These are phyloP conservation scores for Asterochloris erici DNA, from an alignment of 139 green algal species.

Conservation along the genomic window DNA sequence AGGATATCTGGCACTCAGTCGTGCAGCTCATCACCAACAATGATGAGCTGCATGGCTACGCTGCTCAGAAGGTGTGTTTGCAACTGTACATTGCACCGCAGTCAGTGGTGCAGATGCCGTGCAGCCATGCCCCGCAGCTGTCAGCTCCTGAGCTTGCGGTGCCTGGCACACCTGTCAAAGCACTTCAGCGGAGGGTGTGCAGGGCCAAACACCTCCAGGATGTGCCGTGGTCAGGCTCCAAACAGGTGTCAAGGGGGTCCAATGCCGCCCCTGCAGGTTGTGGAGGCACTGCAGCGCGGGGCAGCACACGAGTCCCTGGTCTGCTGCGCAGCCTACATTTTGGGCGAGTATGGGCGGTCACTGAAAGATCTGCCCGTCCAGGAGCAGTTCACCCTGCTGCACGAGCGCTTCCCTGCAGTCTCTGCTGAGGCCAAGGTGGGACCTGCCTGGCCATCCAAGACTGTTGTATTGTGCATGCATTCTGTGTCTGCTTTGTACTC, in stretches of 20 bases:
- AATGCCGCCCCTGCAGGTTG: slow-evolving; percentile 20
- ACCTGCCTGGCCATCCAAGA: too few relatives aligned
- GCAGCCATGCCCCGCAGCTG: background rate
- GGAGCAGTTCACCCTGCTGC: slow-evolving; percentile 81
- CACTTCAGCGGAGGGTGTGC: too few relatives aligned
- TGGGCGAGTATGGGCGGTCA: slow-evolving; percentile 87
- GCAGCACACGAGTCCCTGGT: slow-evolving; percentile 72
- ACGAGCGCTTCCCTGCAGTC: slow-evolving; percentile 63
- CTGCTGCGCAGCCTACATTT: slow-evolving; percentile 73
- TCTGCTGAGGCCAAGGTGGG: slow-evolving; percentile 51
- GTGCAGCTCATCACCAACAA: slow-evolving; percentile 94
- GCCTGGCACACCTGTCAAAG: too few relatives aligned
- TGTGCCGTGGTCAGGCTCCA: too few relatives aligned
- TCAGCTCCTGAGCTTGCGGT: too few relatives aligned
- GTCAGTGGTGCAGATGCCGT: background rate
- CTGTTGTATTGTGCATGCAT: too few relatives aligned
- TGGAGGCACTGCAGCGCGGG: slow-evolving; percentile 62
- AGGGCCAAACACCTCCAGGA: too few relatives aligned
- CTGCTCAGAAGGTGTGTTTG: slow-evolving; percentile 47
- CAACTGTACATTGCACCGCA: background rate
- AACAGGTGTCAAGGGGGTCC: too few relatives aligned
- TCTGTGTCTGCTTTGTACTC: background rate
- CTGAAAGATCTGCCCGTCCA: slow-evolving; percentile 40
- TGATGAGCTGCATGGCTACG: slow-evolving; percentile 81
- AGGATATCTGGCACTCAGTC: slow-evolving; percentile 94